Evolutionary conservation across 208 protist species (phyloP), one percentile per base, ranked within the genome.

Genomic region (Trypanosoma conorhini): DNA sequence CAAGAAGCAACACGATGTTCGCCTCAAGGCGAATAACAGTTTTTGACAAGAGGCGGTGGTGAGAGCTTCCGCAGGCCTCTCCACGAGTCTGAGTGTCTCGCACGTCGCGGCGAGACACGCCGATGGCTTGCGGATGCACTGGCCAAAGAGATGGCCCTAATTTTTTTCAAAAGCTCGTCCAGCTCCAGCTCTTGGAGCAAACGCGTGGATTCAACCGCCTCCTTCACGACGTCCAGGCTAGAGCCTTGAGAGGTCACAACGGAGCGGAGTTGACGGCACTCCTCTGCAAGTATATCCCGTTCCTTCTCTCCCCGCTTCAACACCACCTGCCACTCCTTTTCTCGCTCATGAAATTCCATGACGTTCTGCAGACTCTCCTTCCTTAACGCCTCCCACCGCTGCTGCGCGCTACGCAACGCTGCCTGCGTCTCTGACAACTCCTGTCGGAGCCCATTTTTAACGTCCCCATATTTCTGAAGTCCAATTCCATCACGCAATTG

Each of bases 251-350:
- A 42, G 9, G 31, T 40, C 8, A 70, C 42, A 50, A 60, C 42
- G 40, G 21, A 22, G 15, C 59, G 63, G 24, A 77, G 72, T 38
- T 58, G 40, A 33, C 52, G 21, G 55, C 57, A 77, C 40, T 79
- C 62, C 22, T 68, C 22, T 1, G 59, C 5, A 19, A 52, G 26
- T 3, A 30, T 26, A 0, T 56, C n/a, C 19, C 33, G 35, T 21
- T 62, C 57, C 22, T 62, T n/a, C 8, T 31, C 40, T 44, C 57
- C 42, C 26, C 40, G 31, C 70, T 56, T 76, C 58, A 91, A 66
- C 44, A 70, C 67, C 63, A 64, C 58, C 62, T 87, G 85, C 82
- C 85, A 87, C 60, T 72, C 72, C 55, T 69, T 76, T 69, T 91
- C 85, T 54, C 74, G 66, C 15, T 72, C 52, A 42, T 86, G 76